Evolutionary conservation across 345 rosid species (phyloP).

Genomic region (Ceriops tagal): DNA sequence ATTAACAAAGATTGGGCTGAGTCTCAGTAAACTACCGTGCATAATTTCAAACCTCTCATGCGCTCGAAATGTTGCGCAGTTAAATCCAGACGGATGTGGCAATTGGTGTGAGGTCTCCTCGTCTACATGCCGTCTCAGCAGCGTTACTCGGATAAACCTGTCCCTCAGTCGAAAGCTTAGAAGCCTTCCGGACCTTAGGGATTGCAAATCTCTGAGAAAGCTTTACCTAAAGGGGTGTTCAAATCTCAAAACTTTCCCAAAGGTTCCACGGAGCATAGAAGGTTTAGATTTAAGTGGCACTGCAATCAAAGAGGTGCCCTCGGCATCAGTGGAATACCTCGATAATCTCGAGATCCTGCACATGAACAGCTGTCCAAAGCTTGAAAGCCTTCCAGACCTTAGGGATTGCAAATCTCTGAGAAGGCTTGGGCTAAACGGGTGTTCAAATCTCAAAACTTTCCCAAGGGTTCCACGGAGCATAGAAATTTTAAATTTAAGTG

Average conservation of each 20-base stretch:
- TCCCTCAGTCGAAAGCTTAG: background rate
- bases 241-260: conserved; percentile 28
- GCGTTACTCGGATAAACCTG: conserved; percentile 20
- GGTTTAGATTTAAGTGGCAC: conserved; percentile 25
- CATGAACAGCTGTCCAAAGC: no score
- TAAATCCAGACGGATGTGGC: conserved; percentile 25
- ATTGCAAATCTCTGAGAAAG: background rate
- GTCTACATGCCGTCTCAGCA: conserved; percentile 22
- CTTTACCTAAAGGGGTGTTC: background rate
- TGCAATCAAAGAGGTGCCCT: conserved; percentile 22
- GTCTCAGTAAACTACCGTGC: no score
- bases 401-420: no score
- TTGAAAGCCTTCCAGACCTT: no score
- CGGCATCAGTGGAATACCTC: no score
- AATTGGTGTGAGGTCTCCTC: conserved; percentile 26
- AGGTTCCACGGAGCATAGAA: conserved; percentile 20
- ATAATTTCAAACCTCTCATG: conserved; percentile 11
- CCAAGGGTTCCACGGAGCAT: conserved; percentile 26
- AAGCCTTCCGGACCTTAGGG: background rate
- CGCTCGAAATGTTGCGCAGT: conserved; percentile 24
- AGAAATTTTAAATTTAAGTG: conserved; percentile 20
- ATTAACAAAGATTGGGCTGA: no score
- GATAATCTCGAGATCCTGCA: no score
- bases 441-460: no score
- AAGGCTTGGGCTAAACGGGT: no score